Base-by-base conservation (phyloP, 306 rosid genomes). In the Inga leiocalycina region DNA sequence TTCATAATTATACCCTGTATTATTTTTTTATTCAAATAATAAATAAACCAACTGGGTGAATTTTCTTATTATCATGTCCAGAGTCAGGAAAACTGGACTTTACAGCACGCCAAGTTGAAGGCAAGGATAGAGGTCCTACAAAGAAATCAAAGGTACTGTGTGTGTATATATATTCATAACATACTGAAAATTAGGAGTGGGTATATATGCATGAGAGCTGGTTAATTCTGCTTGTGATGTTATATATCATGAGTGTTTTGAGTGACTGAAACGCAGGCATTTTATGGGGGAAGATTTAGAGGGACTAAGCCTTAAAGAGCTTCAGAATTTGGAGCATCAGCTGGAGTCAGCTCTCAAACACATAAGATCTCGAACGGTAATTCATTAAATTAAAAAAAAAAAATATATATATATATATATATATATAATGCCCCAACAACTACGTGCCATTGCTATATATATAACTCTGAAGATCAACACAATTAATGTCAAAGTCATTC, bases 261-360 rank as follows among this genome's bases (percentile, higher is more conserved):
- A 9, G 48, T 45, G 48, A 9, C 14, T 45, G 48, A 45, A 9
- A 56, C 88, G 91, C 88, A 94, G 98, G 81, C 90, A 93, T 85
- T 88, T 85, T 57, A 87, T 85, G 94, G 98, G 98, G 71, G 91
- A 94, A 89, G 94, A 91, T 54, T 79, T 93, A 34, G 90, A 93
- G 34, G 84, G 88, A 17, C 64, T 93, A 57, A 85, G 88, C 52
- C 66, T 91, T 48, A 93, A 89, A 88, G 97, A 94, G 84, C 93
- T 94, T 75, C 97, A 92, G 68, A 89, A 87, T 87, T 85, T 93
- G 86, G 97, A 94, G 76, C 94, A 90, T 39, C 97, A 94, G 65
- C 90, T 94, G 88, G 97, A 94, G 68, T 86, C 91, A 80, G 91
- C 97, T 62, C 93, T 94, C 34, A 94, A 91, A 81, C 96, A 90